phyloP scores from a whole-genome alignment of 495 filamentous ascomycete genomes.

The Hypoxylon fragiforme region DNA sequence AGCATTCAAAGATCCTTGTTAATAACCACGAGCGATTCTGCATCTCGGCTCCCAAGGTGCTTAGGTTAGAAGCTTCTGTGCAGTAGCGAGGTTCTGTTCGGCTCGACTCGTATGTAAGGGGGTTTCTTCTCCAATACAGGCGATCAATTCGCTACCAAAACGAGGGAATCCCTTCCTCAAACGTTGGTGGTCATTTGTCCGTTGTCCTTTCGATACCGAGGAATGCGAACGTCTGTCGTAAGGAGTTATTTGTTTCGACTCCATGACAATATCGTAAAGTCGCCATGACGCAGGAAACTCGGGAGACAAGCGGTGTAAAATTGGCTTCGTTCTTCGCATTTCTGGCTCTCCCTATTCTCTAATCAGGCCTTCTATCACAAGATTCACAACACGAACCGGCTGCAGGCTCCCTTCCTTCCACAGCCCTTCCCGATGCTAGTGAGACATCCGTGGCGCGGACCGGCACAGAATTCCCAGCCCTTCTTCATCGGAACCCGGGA shows the following conservation, averaged over 20 bases:
- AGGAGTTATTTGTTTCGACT: slow-evolving; percentile 10
- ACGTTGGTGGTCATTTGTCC: neutral
- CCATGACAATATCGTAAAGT: slow-evolving; percentile 5
- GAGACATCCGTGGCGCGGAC: slow-evolving; percentile 30
- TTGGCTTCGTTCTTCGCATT: slow-evolving; percentile 29
- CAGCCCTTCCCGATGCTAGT: slow-evolving; percentile 13
- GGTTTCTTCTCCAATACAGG: neutral
- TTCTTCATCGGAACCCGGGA: slow-evolving; percentile 22
- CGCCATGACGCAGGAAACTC: slow-evolving; percentile 16
- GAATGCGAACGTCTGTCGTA: neutral
- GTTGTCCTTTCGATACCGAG: neutral
- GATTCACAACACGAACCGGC: slow-evolving; percentile 22
- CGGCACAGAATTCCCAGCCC: slow-evolving; percentile 17
- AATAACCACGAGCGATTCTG: slow-evolving; percentile 10
- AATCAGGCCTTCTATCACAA: slow-evolving; percentile 24
- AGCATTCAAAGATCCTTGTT: slow-evolving; percentile 10
- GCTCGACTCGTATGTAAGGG: slow-evolving; percentile 23
- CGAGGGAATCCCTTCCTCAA: neutral
- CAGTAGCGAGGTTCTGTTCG: slow-evolving; percentile 27
- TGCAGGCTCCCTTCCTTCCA: slow-evolving; percentile 30
- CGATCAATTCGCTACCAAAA: neutral
- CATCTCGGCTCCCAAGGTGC: slow-evolving; percentile 23
- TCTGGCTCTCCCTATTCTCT: slow-evolving; percentile 4
- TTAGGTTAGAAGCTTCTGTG: slow-evolving; percentile 28
- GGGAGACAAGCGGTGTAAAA: slow-evolving; percentile 25